phyloP scores from a whole-genome alignment of 805 yeast genomes.

The Saccharomycopsis sp. region DNA sequence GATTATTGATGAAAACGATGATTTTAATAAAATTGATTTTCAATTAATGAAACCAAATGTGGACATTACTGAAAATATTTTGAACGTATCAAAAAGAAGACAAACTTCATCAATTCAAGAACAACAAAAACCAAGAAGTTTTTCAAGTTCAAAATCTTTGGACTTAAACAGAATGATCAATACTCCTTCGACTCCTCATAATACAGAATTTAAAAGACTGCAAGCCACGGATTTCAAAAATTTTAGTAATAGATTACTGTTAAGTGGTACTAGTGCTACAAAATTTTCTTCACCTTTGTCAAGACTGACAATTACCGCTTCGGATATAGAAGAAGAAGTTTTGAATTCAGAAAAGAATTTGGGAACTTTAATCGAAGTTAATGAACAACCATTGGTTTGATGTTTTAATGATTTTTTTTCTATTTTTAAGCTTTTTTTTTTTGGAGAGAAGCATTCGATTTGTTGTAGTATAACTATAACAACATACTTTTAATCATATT shows the following conservation, averaged over 20 bases:
- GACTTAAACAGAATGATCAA: slow-evolving; percentile 6
- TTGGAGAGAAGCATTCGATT: too few relatives aligned
- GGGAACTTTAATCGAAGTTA: slow-evolving; percentile 14
- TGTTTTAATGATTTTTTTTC: background rate
- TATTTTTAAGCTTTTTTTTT: background rate
- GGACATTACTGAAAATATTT: background rate
- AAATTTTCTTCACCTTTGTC: background rate
- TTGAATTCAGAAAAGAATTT: background rate
- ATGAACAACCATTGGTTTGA: slow-evolving; percentile 3
- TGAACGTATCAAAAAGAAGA: background rate
- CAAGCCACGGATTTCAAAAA: slow-evolving; percentile 8
- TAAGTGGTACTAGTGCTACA: background rate
- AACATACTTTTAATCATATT: too few relatives aligned
- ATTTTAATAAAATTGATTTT: slow-evolving; percentile 7
- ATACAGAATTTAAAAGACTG: background rate
- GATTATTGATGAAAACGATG: background rate
- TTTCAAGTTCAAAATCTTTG: slow-evolving; percentile 3
- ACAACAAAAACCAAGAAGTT: background rate
- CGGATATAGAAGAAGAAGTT: too few relatives aligned
- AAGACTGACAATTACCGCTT: background rate
- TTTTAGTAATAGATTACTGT: slow-evolving; percentile 7
- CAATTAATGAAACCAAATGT: slow-evolving; percentile 5
- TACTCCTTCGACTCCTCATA: background rate
- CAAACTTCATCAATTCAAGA: background rate
- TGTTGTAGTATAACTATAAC: too few relatives aligned